A percentile compares a stretch with the other conserved stretches of the same genome.
Evolutionary conservation across 2,329 filamentous ascomycete genomes (phyloP).

Genomic region (Aspergillus luchuensis): DNA sequence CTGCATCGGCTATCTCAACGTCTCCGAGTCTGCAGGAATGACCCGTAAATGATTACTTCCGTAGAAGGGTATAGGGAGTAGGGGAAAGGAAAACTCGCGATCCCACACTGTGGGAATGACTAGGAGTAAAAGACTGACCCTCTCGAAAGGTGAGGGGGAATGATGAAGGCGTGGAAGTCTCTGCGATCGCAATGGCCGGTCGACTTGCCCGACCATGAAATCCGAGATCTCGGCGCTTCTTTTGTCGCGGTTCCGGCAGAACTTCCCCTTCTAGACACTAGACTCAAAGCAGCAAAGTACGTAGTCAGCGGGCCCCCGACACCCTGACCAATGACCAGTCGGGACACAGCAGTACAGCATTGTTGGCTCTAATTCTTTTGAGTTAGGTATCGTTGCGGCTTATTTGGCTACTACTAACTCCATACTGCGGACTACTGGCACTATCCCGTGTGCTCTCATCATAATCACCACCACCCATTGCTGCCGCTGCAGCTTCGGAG

Average conservation of each 20-base stretch:
- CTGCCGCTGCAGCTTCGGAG: conserved; percentile 12
- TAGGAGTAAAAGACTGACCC: conserved; percentile 5
- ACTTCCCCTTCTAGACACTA: conserved; percentile 4
- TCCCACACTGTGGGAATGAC: conserved; percentile 3
- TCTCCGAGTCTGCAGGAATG: conserved; percentile 1
- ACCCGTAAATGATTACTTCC: background rate
- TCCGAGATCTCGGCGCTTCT: conserved; percentile 26
- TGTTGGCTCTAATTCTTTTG: too few species aligned
- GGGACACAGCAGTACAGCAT: background rate
- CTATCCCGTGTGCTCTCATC: background rate
- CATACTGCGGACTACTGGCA: background rate
- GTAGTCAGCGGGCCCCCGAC: conserved; percentile 12
- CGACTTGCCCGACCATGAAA: conserved; percentile 8
- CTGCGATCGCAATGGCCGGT: conserved; percentile 19
- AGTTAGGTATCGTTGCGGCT: conserved; percentile 3
- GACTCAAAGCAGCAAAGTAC: too few species aligned
- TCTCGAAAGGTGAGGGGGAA: conserved; percentile 9
- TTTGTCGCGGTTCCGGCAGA: conserved; percentile 27
- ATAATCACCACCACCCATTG: background rate
- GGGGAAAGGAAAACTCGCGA: background rate
- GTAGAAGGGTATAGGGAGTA: background rate
- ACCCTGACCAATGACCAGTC: background rate
- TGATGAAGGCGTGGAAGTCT: conserved; percentile 19
- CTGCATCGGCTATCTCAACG: conserved; percentile 22
- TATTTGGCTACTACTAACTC: background rate